Conservation (phyloP, 805 yeast genomes). For the Candida schatavii region DNA sequence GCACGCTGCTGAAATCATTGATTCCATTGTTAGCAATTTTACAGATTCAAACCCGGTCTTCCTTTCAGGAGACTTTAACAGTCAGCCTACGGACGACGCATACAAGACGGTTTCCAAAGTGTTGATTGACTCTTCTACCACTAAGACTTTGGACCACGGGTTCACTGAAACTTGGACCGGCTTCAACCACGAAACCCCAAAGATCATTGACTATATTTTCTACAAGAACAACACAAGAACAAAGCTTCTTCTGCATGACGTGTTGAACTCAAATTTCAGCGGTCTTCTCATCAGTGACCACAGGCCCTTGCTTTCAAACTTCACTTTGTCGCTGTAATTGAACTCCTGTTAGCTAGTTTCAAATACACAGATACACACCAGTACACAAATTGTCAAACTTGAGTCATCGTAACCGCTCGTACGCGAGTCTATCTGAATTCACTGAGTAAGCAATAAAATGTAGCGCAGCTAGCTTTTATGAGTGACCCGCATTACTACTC, state of each 20-base stretch:
- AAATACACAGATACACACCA: no score
- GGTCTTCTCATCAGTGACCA: constrained; percentile 3
- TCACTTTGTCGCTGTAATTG: background rate
- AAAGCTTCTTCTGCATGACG: background rate
- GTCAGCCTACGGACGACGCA: constrained; percentile 9
- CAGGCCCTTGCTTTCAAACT: constrained; percentile 2
- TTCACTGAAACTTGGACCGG: constrained; percentile 2
- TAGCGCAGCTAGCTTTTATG: no score
- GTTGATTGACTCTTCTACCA: constrained; percentile 7
- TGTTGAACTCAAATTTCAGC: constrained; percentile 2
- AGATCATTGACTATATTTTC: constrained; percentile 8
- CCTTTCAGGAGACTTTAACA: constrained; percentile 16
- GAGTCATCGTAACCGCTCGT: no score
- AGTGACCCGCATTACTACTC: no score
- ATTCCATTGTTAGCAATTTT: constrained; percentile 6
- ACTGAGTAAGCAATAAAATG: no score
- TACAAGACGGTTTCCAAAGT: constrained; percentile 7
- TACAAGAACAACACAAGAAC: background rate
- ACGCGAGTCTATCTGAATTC: no score
- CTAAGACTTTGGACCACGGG: background rate
- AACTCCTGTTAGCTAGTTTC: no score
- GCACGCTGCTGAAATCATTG: constrained; percentile 9
- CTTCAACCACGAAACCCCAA: background rate
- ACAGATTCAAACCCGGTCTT: constrained; percentile 1
- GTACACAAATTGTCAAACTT: no score